These are phyloP conservation scores for Ceratocystis cacaofunesta DNA, from an alignment of 2,329 filamentous ascomycete genomes.

Conservation along the genomic window DNA sequence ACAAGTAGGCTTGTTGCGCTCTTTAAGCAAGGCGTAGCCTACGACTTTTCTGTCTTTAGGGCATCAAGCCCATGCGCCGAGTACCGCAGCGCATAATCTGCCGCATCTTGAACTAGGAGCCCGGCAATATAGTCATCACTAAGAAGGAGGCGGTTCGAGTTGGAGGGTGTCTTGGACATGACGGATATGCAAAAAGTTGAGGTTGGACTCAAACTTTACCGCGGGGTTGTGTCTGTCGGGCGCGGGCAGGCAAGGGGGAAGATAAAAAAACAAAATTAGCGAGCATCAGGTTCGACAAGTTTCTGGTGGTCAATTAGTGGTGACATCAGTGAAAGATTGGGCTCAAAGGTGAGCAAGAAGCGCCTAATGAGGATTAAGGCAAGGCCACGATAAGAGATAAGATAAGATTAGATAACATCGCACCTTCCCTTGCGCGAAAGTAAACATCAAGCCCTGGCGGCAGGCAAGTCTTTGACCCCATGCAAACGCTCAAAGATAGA, in stretches of 20 bases:
- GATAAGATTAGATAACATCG: neutral
- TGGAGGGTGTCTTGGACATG: constrained; percentile 22
- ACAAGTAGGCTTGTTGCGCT: neutral
- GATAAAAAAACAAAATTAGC: neutral
- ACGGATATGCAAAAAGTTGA: neutral
- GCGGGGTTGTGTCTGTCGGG: neutral
- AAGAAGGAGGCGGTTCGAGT: constrained; percentile 27
- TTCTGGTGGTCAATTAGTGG: neutral
- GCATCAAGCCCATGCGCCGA: constrained; percentile 60
- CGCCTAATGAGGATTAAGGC: neutral
- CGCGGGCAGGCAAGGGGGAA: neutral
- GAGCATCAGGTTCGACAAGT: neutral
- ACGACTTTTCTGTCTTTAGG: constrained; percentile 37
- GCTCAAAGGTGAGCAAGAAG: neutral
- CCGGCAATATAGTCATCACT: constrained; percentile 68
- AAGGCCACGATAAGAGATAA: neutral
- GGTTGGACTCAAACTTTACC: neutral
- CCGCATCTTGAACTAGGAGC: constrained; percentile 68
- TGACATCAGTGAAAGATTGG: neutral
- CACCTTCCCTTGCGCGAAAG: constrained; percentile 24
- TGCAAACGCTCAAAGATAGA: too few relatives aligned
- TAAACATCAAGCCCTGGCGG: constrained; percentile 25
- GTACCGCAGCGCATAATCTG: constrained; percentile 56
- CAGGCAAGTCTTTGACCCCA: too few relatives aligned
- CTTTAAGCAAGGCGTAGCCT: constrained; percentile 19